These are phyloP conservation scores for Hamamelis virginiana DNA, from an alignment of 164 flowering plant species.

Conservation along the genomic window DNA sequence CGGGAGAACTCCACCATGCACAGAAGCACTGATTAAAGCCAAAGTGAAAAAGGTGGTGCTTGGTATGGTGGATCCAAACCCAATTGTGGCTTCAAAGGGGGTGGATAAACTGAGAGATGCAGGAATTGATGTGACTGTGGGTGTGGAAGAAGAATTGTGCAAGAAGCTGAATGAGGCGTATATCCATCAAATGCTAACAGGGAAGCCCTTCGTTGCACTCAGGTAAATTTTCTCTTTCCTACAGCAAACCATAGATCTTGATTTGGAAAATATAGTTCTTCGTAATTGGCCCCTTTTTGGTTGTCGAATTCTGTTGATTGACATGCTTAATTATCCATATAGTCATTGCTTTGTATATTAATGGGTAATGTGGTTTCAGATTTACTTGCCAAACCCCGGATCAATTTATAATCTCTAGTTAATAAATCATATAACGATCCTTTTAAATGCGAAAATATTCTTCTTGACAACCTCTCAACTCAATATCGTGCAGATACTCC, in stretches of 20 bases:
- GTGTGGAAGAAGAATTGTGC: conserved; percentile 88
- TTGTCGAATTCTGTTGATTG: not conserved
- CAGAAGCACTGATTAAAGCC: conserved; percentile 85
- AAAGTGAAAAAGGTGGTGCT: conserved; percentile 86
- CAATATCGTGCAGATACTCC: conserved; percentile 54
- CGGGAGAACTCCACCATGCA: conserved; percentile 96
- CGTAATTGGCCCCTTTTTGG: not conserved
- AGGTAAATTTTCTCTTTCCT: conserved; percentile 41
- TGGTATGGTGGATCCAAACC: conserved; percentile 98
- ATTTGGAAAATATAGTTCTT: not conserved
- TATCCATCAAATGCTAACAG: conserved; percentile 76
- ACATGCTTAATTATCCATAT: not conserved
- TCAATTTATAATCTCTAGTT: no score
- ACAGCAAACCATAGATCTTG: not conserved
- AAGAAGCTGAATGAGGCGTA: conserved; percentile 76
- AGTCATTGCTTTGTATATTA: no score
- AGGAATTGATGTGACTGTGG: conserved; percentile 73
- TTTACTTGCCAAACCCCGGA: no score
- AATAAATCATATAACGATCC: no score
- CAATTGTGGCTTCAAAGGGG: conserved; percentile 87
- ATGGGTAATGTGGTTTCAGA: no score
- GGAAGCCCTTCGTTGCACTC: conserved; percentile 74
- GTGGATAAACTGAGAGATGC: conserved; percentile 60
- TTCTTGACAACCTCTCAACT: conserved; percentile 8
- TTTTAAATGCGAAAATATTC: not conserved